Base-by-base conservation (phyloP, 2,329 filamentous ascomycete species). In the Coniochaeta hoffmannii region DNA sequence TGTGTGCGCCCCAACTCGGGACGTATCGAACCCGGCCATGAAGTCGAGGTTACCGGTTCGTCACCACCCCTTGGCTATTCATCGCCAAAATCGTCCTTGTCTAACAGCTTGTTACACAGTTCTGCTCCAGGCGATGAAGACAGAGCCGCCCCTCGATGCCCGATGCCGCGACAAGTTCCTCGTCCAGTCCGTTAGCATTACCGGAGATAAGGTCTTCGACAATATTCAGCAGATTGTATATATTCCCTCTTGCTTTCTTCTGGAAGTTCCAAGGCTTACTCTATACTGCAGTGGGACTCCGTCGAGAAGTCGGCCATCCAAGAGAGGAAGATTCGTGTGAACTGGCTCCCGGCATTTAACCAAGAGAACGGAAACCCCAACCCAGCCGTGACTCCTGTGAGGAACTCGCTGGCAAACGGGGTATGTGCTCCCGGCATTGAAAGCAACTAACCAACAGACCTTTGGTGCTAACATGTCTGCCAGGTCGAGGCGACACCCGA, bases 91-190 rank as follows among this genome's bases (percentile, higher is more conserved):
- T 9, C 28, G 15, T 36, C 5, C 32, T 46, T 10, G 4, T 24
- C 41, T 46, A 17, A 41, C 30, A 28, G 12, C 12, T 44, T 54
- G 34, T 12, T 24, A 56, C 46, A 53, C 60, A 95, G 94, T 99
- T 57, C 86, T 97, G 35, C 85, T 99, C 41, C 94, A 99, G 76
- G 91, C 93, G 24, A 97, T 99, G 94, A 97, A 96, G 79, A 85
- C 90, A 68, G 92, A 97, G 66, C 93, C 93, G 55, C 83, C 92
- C 19, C 72, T 79, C 56, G 92, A 96, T 69, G 86, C 88, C 59
- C 92, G 90, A 72, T 99, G 94, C 77, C 88, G 90, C 71, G 93
- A 97, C 81, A 97, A 97, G 77, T 97, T 97, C 73, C 83, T 97
- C 55, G 93, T 97, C 34, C 93, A 97, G 74, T 95, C 92, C 26